Evolutionary conservation across 2,329 filamentous ascomycete species (phyloP).

Genomic region (Hypoxylon sp.): DNA sequence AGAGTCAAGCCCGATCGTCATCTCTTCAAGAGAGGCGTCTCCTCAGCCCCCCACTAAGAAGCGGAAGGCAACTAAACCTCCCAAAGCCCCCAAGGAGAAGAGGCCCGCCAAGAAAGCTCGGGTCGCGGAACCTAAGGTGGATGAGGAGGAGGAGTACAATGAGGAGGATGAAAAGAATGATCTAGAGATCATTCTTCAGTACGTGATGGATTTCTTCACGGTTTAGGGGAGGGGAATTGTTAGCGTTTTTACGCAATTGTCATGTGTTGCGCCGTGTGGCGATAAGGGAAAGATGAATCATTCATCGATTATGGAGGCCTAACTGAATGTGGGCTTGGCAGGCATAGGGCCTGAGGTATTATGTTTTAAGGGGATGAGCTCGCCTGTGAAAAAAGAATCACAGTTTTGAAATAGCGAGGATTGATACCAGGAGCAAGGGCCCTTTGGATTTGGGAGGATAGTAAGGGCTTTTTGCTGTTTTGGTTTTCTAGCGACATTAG

Average conservation of each 20-base stretch:
- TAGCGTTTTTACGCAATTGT: not conserved
- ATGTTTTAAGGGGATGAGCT: not conserved
- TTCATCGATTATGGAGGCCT: too few relatives aligned
- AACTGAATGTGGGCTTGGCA: too few relatives aligned
- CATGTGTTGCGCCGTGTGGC: too few relatives aligned
- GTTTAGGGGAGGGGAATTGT: not conserved
- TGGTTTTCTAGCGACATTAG: not conserved
- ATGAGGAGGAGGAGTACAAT: not conserved
- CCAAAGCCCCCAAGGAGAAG: not conserved
- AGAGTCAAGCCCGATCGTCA: constrained; percentile 4
- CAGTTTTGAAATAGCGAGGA: not conserved
- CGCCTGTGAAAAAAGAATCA: not conserved
- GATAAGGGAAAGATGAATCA: too few relatives aligned
- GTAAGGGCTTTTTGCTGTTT: not conserved
- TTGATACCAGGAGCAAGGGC: too few relatives aligned
- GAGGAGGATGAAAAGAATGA: constrained; percentile 1
- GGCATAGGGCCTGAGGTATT: too few relatives aligned
- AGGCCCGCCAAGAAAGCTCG: not conserved
- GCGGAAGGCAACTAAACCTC: not conserved
- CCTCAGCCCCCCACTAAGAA: not conserved
- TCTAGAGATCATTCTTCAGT: not conserved
- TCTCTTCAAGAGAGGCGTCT: not conserved
- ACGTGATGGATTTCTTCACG: not conserved
- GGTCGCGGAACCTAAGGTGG: not conserved
- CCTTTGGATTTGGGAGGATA: not conserved